Percentiles rank a stretch among this genome's conserved stretches.
phyloP scores from a whole-genome alignment of 768 basidiomycete species.

The Leucocoprinus sp. region DNA sequence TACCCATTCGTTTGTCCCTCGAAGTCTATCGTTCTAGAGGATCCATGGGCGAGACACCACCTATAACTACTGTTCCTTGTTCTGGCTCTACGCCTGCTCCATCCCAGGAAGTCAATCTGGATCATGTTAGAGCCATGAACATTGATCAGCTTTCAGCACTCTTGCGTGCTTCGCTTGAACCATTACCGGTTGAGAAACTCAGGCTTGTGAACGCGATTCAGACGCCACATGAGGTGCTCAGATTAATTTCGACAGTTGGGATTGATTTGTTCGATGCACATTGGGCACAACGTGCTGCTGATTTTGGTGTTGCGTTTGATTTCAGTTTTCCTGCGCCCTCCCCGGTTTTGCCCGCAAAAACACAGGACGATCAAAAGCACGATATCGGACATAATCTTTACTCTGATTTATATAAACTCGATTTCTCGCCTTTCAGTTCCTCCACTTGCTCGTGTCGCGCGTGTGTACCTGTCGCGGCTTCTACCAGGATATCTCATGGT shows the following conservation, averaged over 20 bases:
- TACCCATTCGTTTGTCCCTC: conserved; percentile 32
- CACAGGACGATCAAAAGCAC: conserved; percentile 18
- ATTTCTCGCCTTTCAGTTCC: conserved; percentile 49
- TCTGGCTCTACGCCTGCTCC: conserved; percentile 3
- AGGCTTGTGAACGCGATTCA: conserved; percentile 49
- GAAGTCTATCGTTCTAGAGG: conserved; percentile 10
- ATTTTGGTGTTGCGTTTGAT: conserved; percentile 69
- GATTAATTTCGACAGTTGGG: conserved; percentile 54
- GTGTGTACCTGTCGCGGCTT: conserved; percentile 40
- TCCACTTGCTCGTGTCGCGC: conserved; percentile 39
- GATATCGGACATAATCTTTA: conserved; percentile 74
- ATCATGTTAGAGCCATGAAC: conserved; percentile 11
- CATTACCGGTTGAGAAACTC: conserved; percentile 47
- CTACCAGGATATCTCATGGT: conserved; percentile 36
- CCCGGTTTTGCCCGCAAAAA: conserved; percentile 17
- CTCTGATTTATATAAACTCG: conserved; percentile 42
- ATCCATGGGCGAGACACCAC: background rate
- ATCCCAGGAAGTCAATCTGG: conserved; percentile 2
- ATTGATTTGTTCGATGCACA: conserved; percentile 69
- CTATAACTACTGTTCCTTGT: background rate
- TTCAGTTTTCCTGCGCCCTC: conserved; percentile 48
- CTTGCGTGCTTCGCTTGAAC: conserved; percentile 49
- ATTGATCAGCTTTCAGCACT: conserved; percentile 27
- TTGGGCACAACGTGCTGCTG: conserved; percentile 65
- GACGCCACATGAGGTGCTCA: conserved; percentile 72